Percentiles rank a stretch among this genome's conserved stretches.
phyloP scores from a whole-genome alignment of 768 basidiomycete species.

The Macrolepiota fuliginosa region DNA sequence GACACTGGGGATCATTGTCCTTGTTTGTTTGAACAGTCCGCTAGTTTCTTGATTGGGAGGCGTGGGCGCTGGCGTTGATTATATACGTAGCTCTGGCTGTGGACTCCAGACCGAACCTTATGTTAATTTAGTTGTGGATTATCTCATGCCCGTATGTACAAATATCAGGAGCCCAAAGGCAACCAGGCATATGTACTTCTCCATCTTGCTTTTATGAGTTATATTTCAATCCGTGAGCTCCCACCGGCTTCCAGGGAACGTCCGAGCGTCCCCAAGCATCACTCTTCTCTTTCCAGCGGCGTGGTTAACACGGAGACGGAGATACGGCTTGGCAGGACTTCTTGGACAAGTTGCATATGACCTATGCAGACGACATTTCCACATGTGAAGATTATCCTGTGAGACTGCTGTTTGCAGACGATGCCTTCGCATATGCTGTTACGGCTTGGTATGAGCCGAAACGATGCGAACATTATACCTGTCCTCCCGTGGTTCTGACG shows the following conservation, averaged over 20 bases:
- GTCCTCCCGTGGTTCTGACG: background rate
- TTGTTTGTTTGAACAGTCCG: background rate
- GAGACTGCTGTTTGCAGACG: background rate
- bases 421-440: background rate
- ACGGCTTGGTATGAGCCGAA: background rate
- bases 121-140: background rate
- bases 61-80: too few relatives aligned
- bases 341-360: background rate
- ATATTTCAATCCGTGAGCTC: too few relatives aligned
- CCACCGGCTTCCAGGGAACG: too few relatives aligned
- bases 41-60: too few relatives aligned
- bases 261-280: background rate
- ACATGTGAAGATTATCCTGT: background rate
- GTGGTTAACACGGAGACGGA: background rate
- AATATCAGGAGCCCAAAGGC: too few relatives aligned
- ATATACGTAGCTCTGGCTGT: too few relatives aligned
- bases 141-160: too few relatives aligned
- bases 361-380: background rate
- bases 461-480: background rate
- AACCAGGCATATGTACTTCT: too few relatives aligned
- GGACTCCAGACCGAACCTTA: background rate
- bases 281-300: background rate
- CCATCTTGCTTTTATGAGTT: too few relatives aligned
- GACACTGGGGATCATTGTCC: conserved; percentile 8
- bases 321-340: background rate